A percentile compares a stretch with the other conserved stretches of the same genome.
Conservation (phyloP, 2,329 filamentous ascomycete species). For the Fusarium kyushuense region DNA sequence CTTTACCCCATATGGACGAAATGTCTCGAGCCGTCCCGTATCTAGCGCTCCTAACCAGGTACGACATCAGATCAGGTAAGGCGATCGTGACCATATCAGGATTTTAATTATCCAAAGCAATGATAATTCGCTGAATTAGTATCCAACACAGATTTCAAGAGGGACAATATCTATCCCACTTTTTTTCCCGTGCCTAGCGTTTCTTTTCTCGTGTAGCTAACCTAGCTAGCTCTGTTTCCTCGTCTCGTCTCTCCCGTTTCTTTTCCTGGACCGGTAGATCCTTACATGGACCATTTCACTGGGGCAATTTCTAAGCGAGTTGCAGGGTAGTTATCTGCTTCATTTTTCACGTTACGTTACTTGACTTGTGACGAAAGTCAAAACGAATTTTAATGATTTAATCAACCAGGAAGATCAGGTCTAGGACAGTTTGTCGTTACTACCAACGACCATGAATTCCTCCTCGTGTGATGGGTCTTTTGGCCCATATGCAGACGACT, state of each 20-base stretch:
- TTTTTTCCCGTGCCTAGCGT: not conserved
- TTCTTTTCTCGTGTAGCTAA: not conserved
- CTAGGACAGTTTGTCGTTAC: not conserved
- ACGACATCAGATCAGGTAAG: not conserved
- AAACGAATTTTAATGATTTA: not conserved
- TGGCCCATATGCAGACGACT: constrained; percentile 40
- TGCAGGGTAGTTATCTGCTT: constrained; percentile 7
- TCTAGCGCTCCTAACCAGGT: not conserved
- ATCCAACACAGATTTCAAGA: not conserved
- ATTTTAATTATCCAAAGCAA: not conserved
- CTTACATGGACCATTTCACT: too few relatives aligned
- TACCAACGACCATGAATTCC: constrained; percentile 7
- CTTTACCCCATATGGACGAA: not conserved
- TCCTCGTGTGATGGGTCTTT: constrained; percentile 37
- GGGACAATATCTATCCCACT: not conserved
- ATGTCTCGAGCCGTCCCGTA: not conserved
- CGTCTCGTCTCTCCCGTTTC: not conserved
- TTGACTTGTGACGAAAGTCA: not conserved
- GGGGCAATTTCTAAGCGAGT: not conserved
- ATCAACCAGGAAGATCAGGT: not conserved
- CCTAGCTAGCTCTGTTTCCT: not conserved
- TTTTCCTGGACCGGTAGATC: not conserved
- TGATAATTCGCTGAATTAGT: not conserved
- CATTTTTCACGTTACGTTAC: not conserved
- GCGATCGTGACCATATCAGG: not conserved